Evolutionary conservation across 176 grass and related monocot genomes (phyloP), one percentile per base, ranked within the genome.

Genomic region (Aegilops tauschii): DNA sequence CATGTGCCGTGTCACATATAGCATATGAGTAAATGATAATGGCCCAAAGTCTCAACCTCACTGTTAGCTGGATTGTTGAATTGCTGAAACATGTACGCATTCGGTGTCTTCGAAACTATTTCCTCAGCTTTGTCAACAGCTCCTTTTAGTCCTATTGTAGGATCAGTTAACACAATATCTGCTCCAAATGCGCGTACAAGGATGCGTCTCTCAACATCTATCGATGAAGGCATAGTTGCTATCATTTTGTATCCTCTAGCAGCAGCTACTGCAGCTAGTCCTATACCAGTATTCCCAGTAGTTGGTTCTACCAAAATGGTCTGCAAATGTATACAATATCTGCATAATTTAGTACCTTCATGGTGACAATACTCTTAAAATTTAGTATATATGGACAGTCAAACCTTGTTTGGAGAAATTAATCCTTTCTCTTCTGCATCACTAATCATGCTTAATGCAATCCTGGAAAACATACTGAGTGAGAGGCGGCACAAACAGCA

Each of bases 251-350:
- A 99, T 69, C 97, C 94, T 87, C 89, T 96, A 36, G 92, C 93
- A 62, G 97, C 97, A 85, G 97, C 97, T 76, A 95, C 87, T 88
- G 83, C 91, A 73, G 97, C 90, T 65, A 96, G 87, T 61, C 72
- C 85, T 25, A 94, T 84, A 32, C 94, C 97, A 63, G 94, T 99
- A 64, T 94, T 99, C 59, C 97, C 97, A 74, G 88, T 99, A 58
- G 97, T 99, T 64, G 94, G 94, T 81, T 99, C 93, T 54, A 99
- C 92, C 80, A 99, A 91, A 89, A 93, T 91, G 56, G 82, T 94
- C 97, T 99, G 88, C 82, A 89, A 6, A 88, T 30, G 65, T 47
- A 76, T 36, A 82, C 62, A 85, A 23, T 32, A 40, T 25, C 14
- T 65, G 23, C 65, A 65, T 78, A 79, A 23, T 13, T 88, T 16